These are phyloP conservation scores for Sugiyamaella japonica DNA, from an alignment of 1,139 yeast species.

Conservation along the genomic window DNA sequence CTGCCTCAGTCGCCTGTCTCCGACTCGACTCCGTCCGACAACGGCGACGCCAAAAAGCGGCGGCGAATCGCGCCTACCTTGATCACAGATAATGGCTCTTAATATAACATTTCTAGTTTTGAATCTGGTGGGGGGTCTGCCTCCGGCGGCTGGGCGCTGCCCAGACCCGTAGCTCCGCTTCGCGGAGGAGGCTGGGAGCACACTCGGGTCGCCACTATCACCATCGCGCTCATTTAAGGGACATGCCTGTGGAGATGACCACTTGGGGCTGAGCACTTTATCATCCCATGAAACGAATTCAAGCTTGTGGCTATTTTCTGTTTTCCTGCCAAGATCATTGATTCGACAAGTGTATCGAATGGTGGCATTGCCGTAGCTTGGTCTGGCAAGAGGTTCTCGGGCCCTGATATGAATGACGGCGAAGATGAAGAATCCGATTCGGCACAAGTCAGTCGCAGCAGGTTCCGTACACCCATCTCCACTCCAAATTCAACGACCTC, in stretches of 20 bases:
- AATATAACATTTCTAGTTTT: neutral
- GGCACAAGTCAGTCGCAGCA: no score
- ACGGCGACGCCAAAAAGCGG: slow-evolving; percentile 40
- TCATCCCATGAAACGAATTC: slow-evolving; percentile 42
- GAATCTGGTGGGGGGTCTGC: no score
- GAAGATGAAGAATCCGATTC: no score
- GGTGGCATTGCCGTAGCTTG: slow-evolving; percentile 86
- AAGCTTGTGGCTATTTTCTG: no score
- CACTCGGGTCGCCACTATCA: slow-evolving; percentile 17
- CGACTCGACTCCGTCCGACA: slow-evolving; percentile 19
- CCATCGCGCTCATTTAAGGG: slow-evolving; percentile 32
- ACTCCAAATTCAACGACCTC: no score
- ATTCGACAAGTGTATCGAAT: slow-evolving; percentile 76
- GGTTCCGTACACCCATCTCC: no score
- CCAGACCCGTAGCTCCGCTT: no score
- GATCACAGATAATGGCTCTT: slow-evolving; percentile 26
- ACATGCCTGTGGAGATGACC: slow-evolving; percentile 48
- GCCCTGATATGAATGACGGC: slow-evolving; percentile 97
- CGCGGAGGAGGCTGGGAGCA: no score
- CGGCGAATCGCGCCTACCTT: slow-evolving; percentile 51
- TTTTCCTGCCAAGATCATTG: slow-evolving; percentile 56
- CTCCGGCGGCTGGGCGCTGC: no score
- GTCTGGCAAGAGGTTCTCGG: slow-evolving; percentile 95
- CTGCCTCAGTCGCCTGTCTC: slow-evolving; percentile 22
- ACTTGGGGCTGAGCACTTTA: slow-evolving; percentile 35